Evolutionary conservation across 139 green algal genomes (phyloP).

Genomic region (Diplosphaera chodatii): DNA sequence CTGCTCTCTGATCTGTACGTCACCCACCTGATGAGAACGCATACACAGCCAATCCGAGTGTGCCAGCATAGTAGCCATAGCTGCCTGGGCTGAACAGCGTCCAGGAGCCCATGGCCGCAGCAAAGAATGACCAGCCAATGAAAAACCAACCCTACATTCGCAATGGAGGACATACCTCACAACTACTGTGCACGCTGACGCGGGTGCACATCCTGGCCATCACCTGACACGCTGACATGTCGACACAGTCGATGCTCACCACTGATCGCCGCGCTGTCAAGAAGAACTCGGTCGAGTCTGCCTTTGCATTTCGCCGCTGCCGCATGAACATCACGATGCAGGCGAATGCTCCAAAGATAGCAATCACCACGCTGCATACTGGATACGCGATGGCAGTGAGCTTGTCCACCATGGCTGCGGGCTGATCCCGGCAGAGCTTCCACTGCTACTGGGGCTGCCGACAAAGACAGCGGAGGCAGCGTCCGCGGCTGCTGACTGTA

Average conservation of each 20-base stretch:
- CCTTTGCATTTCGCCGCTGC: not conserved
- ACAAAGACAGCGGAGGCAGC: too few relatives aligned
- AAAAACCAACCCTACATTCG: slow-evolving; percentile 17
- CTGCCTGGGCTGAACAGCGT: slow-evolving; percentile 43
- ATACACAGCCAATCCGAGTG: slow-evolving; percentile 63
- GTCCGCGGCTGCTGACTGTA: too few relatives aligned
- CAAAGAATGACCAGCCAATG: slow-evolving; percentile 69
- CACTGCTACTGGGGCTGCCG: too few relatives aligned
- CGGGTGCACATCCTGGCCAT: too few relatives aligned
- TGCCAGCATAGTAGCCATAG: slow-evolving; percentile 47
- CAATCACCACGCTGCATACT: not conserved
- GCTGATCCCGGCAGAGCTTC: too few relatives aligned
- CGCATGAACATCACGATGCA: slow-evolving; percentile 8
- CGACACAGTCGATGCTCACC: not conserved
- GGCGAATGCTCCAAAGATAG: not conserved
- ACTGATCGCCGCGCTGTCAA: slow-evolving; percentile 13
- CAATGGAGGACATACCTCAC: not conserved
- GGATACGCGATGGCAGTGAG: not conserved
- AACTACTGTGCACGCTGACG: too few relatives aligned
- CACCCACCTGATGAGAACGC: slow-evolving; percentile 48
- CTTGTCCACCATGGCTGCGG: not conserved
- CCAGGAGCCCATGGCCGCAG: slow-evolving; percentile 65
- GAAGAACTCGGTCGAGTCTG: slow-evolving; percentile 34
- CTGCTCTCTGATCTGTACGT: too few relatives aligned
- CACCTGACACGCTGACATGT: not conserved